Evolutionary conservation across 176 grass and related monocot genomes (phyloP).

Genomic region (Eragrostis curvula): DNA sequence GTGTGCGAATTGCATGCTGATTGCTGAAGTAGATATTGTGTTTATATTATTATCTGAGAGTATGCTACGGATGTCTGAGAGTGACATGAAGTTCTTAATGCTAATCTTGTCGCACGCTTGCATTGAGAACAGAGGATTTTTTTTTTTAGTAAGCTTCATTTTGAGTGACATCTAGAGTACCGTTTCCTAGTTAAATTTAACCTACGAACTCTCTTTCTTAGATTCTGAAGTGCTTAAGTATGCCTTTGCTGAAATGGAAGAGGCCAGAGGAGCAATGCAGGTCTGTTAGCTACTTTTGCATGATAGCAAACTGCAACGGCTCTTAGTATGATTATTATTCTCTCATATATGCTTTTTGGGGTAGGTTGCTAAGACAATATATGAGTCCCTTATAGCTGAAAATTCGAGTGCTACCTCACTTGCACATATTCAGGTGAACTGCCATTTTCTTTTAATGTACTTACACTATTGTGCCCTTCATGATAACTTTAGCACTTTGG

Average conservation of each 20-base stretch:
- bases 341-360: slow-evolving; percentile 23
- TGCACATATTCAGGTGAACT: slow-evolving; percentile 78
- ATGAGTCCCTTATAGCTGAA: slow-evolving; percentile 77
- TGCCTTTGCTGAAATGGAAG: slow-evolving; percentile 92
- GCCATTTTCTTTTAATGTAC: slow-evolving; percentile 37
- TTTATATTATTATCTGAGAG: too few species aligned
- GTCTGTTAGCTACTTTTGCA: slow-evolving; percentile 42
- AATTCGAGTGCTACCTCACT: slow-evolving; percentile 62
- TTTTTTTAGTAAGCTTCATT: slow-evolving; percentile 22
- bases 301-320: slow-evolving; percentile 15
- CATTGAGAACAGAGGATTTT: not conserved
- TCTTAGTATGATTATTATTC: slow-evolving; percentile 18
- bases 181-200: slow-evolving; percentile 25
- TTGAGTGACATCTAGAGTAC: slow-evolving; percentile 12
- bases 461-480: not conserved
- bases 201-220: slow-evolving; percentile 41
- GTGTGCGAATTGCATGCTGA: too few species aligned
- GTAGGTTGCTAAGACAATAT: slow-evolving; percentile 88
- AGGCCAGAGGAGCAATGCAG: slow-evolving; percentile 83
- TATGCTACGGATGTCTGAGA: too few species aligned
- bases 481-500: slow-evolving; percentile 33
- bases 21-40: too few species aligned
- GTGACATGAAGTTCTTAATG: too few species aligned
- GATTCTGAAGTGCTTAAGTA: slow-evolving; percentile 95
- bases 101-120: not conserved